Evolutionary conservation across 305 asterid species (phyloP), one percentile per base, ranked within the genome.

Genomic region (Plantago coronopus): DNA sequence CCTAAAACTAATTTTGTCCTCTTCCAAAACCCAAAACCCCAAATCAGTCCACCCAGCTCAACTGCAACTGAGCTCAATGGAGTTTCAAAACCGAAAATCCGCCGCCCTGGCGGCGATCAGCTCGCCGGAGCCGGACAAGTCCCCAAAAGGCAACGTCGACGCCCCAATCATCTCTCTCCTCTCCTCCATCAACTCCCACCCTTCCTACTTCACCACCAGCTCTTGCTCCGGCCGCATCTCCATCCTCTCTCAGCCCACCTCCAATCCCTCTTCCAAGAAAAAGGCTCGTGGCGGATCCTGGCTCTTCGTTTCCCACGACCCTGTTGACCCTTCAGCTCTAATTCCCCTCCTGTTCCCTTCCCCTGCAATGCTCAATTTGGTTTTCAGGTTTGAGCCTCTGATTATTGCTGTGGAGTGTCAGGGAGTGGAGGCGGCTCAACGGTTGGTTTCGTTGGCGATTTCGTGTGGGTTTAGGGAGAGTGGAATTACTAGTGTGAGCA

Each of bases 191-290:
- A 94, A 89, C 74, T 83, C 93, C 54, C 94, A 94, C 63, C 78
- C 86, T 19, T 83, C 89, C 16, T 89, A 77, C 83, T 94, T 89
- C 93, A 94, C 99, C 67, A 94, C 99, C 70, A 87, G 96, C 74
- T 94, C 99, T 46, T 94, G 99, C 81, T 94, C 99, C 65, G 96
- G 99, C 59, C 95, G 99, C 61, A 87, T 94, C 66, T 85, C 99
- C 69, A 72, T 94, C 75, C 86, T 94, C 67, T 79, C 93, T 46
- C 94, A 78, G 51, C 95, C 95, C 70, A 63, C 81, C 19, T 40
- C 79, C 17, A 48, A 78, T 18, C 45, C 85, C 31, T 64, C 80
- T 71, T 40, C 81, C 69, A 83, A 84, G 78, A 83, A 85, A 46
- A 94, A 94, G 70, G 85, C 99, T 53, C 79, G 86, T 67, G 99